A percentile compares a stretch with the other conserved stretches of the same genome.
phyloP scores from a whole-genome alignment of 2,329 filamentous ascomycete species.

The Penicillium rolfsii region DNA sequence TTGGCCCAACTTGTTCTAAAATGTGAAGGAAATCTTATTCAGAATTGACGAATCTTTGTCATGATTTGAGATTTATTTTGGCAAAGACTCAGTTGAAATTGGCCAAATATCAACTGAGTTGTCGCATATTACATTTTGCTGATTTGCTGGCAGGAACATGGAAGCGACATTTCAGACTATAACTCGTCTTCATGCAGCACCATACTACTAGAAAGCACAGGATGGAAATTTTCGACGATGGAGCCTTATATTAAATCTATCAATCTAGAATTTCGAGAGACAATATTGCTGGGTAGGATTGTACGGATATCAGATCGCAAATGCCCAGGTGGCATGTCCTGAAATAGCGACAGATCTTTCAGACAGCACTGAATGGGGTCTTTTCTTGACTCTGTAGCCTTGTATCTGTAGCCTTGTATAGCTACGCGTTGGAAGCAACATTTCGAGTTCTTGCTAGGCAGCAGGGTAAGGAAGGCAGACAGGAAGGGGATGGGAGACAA shows the following conservation, averaged over 20 bases:
- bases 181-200: not conserved
- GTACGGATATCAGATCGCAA: not conserved
- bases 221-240: not conserved
- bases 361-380: too few species aligned
- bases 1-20: not conserved
- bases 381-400: not conserved
- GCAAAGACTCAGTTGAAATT: not conserved
- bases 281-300: not conserved
- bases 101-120: not conserved
- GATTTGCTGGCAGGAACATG: not conserved
- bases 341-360: too few species aligned
- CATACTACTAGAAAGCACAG: not conserved
- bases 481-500: not conserved
- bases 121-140: not conserved
- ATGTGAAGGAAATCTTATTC: not conserved
- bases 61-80: not conserved
- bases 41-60: not conserved
- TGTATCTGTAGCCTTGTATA: not conserved
- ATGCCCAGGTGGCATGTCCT: not conserved
- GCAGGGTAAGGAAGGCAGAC: not conserved
- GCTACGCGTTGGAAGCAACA: not conserved
- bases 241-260: not conserved
- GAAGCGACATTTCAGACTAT: not conserved
- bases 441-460: not conserved
- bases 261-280: not conserved